Conservation (phyloP, 1,139 yeast species). For the Candida sp. region DNA sequence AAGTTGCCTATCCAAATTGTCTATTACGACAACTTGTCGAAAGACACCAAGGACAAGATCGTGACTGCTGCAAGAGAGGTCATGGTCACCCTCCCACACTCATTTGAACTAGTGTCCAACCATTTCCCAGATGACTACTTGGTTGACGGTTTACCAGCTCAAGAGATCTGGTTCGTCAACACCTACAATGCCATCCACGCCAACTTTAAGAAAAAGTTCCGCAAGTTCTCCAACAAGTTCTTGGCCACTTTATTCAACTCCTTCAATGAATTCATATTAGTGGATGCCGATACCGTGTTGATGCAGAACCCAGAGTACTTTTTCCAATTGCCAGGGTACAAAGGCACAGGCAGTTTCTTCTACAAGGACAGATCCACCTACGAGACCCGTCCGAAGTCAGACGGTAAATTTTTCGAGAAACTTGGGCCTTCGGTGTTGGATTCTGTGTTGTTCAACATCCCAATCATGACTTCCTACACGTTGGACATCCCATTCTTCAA, state of each 20-base stretch:
- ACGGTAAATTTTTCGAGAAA: slow-evolving; percentile 35
- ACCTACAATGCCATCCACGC: slow-evolving; percentile 33
- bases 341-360: slow-evolving; percentile 45
- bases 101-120: slow-evolving; percentile 21
- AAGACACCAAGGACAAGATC: slow-evolving; percentile 25
- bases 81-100: slow-evolving; percentile 27
- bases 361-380: slow-evolving; percentile 52
- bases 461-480: slow-evolving; percentile 35
- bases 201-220: slow-evolving; percentile 30
- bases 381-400: slow-evolving; percentile 32
- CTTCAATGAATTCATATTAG: slow-evolving; percentile 50
- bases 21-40: slow-evolving; percentile 25
- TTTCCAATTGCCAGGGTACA: slow-evolving; percentile 39
- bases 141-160: slow-evolving; percentile 33
- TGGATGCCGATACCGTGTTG: slow-evolving; percentile 57
- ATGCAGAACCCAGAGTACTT: slow-evolving; percentile 40
- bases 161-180: slow-evolving; percentile 50
- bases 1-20: slow-evolving; percentile 43
- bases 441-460: slow-evolving; percentile 31
- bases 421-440: slow-evolving; percentile 47
- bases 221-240: slow-evolving; percentile 52
- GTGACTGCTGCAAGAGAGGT: slow-evolving; percentile 28
- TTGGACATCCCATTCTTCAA: slow-evolving; percentile 33
- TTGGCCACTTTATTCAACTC: slow-evolving; percentile 54
- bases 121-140: slow-evolving; percentile 28